Evolutionary conservation across 768 basidiomycete genomes (phyloP).

Genomic region (Cytidiella melzeri): DNA sequence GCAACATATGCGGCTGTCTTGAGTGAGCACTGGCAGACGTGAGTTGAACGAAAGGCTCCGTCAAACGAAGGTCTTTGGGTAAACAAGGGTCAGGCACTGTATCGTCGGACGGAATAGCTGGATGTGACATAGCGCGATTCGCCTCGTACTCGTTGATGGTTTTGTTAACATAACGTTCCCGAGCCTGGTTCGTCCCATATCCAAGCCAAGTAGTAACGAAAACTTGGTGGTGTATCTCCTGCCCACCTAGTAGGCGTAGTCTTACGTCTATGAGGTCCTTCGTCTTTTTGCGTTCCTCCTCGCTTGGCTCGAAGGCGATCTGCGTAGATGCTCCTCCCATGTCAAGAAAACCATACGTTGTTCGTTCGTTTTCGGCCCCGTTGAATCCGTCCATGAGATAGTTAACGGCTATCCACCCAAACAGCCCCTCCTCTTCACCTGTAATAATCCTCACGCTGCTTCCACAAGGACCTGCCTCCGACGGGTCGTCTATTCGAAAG

Average conservation of each 20-base stretch:
- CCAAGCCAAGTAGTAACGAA: slow-evolving; percentile 99
- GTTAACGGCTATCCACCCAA: slow-evolving; percentile 99
- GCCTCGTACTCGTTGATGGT: slow-evolving; percentile 53
- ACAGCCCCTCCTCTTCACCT: slow-evolving; percentile 96
- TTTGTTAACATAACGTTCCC: slow-evolving; percentile 83
- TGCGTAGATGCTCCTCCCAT: slow-evolving; percentile 99
- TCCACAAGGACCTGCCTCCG: slow-evolving; percentile 77
- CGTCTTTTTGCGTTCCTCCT: slow-evolving; percentile 43
- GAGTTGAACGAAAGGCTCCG: slow-evolving; percentile 46
- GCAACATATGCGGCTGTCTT: slow-evolving; percentile 50
- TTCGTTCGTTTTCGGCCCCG: slow-evolving; percentile 45
- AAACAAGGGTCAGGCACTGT: slow-evolving; percentile 85
- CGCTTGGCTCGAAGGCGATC: slow-evolving; percentile 90
- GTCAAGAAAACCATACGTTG: slow-evolving; percentile 96
- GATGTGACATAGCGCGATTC: slow-evolving; percentile 23
- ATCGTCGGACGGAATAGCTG: slow-evolving; percentile 18
- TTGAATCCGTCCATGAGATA: slow-evolving; percentile 97
- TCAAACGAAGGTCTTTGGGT: slow-evolving; percentile 63
- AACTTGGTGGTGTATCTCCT: slow-evolving; percentile 84
- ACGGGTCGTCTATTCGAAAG: slow-evolving; percentile 69
- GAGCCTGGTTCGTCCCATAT: slow-evolving; percentile 95
- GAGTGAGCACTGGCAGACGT: slow-evolving; percentile 36
- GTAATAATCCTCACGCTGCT: slow-evolving; percentile 90
- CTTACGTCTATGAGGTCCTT: slow-evolving; percentile 75
- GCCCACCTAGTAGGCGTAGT: slow-evolving; percentile 74